Evolutionary conservation across 164 flowering plant species (phyloP).

Genomic region (Vitis amurensis): DNA sequence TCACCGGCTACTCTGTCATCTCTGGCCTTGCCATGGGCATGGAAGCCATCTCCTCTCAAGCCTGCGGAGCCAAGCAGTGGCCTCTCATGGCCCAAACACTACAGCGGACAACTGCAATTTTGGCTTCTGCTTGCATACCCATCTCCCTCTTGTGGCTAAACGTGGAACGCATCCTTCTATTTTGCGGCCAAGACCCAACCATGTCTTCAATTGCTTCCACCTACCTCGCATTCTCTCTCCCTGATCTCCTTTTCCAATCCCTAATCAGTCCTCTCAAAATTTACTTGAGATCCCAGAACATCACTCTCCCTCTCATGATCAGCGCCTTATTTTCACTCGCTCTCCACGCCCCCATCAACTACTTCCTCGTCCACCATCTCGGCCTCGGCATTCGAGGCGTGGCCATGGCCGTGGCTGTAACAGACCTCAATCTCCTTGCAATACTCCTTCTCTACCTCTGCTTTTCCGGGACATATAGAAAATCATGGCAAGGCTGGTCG

Average conservation of each 20-base stretch:
- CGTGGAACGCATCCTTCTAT: conserved; percentile 36
- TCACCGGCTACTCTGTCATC: conserved; percentile 67
- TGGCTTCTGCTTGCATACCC: conserved; percentile 43
- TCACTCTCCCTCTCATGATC: conserved; percentile 48
- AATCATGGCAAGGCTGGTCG: conserved; percentile 43
- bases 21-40: conserved; percentile 70
- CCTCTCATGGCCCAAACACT: conserved; percentile 50
- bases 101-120: conserved; percentile 42
- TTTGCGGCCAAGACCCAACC: conserved; percentile 47
- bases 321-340: conserved; percentile 34
- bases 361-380: conserved; percentile 29
- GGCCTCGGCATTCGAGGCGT: conserved; percentile 47
- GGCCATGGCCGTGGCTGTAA: conserved; percentile 37
- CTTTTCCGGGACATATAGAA: conserved; percentile 20
- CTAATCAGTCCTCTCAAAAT: conserved; percentile 52
- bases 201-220: conserved; percentile 46
- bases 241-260: conserved; percentile 51
- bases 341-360: conserved; percentile 56
- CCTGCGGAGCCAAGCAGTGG: conserved; percentile 62
- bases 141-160: conserved; percentile 61
- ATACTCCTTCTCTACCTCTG: conserved; percentile 30
- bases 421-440: conserved; percentile 29
- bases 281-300: conserved; percentile 48
- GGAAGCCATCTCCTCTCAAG: conserved; percentile 71
- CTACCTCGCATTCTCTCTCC: conserved; percentile 49